Base-by-base conservation (phyloP, 768 basidiomycete species). In the Cubamyces lactineus region DNA sequence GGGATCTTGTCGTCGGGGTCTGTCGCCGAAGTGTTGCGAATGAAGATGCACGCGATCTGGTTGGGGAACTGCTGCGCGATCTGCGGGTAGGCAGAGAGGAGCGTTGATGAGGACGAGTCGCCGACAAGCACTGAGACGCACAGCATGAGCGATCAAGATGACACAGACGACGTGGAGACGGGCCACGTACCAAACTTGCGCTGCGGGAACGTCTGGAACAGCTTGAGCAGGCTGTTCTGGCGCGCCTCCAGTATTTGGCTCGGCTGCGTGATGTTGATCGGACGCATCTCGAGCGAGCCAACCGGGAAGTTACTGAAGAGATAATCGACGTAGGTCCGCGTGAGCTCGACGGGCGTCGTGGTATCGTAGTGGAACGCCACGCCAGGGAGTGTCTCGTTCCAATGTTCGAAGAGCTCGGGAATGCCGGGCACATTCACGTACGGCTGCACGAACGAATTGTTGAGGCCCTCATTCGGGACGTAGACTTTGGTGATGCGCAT, bases 361-460 rank as follows among this genome's bases (percentile, higher is more conserved):
- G 73, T 75, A 42, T 75, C 71, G 63, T 75, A 75, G 65, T 75
- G 74, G 69, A 75, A 75, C 24, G 74, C 70, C 16, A 63, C 66
- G 24, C 65, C 52, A 21, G 70, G 69, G 9, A 71, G 64, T 16
- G 59, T 53, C 48, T 65, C 61, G 40, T 60, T 59, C 72, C 73
- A 74, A 51, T 70, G 60, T 42, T 67, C 65, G 64, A 67, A 72
- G 9, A 74, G 66, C 26, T 70, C 70, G 17, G 72, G 70, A 61
- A 75, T 70, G 28, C 71, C 68, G 41, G 69, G 67, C 51, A 74
- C 69, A 49, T 70, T 69, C 5, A 67, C 68, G 57, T 69, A 75
- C 12, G 69, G 67, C 53, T 69, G 62, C 11, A 70, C 73, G 59
- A 75, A 74, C 11, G 73, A 72, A 66, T 75, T 74, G 55, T 63